phyloP scores from a whole-genome alignment of 805 yeast species.

The Suhomyces tanzawaensis region DNA sequence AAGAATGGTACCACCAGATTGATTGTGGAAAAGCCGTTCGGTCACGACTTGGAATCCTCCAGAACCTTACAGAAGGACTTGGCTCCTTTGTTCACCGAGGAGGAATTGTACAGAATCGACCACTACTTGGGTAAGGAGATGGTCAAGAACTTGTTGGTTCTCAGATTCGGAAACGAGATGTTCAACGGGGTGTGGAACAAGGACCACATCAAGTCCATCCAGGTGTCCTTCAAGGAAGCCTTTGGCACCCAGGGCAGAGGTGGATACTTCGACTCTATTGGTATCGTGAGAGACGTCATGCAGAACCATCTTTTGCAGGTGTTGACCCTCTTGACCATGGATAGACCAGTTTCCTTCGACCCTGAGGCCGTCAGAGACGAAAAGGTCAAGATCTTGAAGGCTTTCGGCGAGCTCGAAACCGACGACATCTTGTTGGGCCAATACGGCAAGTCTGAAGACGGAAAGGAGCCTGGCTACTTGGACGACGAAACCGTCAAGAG shows the following conservation, averaged over 20 bases:
- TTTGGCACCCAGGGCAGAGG: constrained; percentile 99
- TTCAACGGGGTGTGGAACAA: constrained; percentile 87
- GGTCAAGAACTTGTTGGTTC: constrained; percentile 88
- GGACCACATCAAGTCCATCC: constrained; percentile 73
- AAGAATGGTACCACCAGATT: constrained; percentile 67
- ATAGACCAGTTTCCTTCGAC: constrained; percentile 85
- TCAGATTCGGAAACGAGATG: constrained; percentile 89
- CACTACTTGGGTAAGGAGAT: constrained; percentile 97
- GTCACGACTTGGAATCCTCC: constrained; percentile 81
- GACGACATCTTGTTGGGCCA: constrained; percentile 82
- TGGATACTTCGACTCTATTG: constrained; percentile 93
- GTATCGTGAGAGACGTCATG: constrained; percentile 96
- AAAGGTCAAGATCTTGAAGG: constrained; percentile 87
- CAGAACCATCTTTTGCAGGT: constrained; percentile 96
- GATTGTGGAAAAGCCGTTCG: constrained; percentile 96
- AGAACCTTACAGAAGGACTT: constrained; percentile 72
- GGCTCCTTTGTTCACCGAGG: constrained; percentile 86
- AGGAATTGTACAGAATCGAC: constrained; percentile 91
- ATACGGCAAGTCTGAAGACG: constrained; percentile 80
- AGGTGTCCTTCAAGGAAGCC: constrained; percentile 94
- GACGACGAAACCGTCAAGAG: constrained; percentile 89
- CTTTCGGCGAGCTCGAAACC: constrained; percentile 64
- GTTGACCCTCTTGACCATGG: constrained; percentile 89
- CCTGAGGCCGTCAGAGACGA: constrained; percentile 96
- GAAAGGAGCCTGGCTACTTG: constrained; percentile 82